Conservation (phyloP, 495 filamentous ascomycete species). For the Physcia stellaris region DNA sequence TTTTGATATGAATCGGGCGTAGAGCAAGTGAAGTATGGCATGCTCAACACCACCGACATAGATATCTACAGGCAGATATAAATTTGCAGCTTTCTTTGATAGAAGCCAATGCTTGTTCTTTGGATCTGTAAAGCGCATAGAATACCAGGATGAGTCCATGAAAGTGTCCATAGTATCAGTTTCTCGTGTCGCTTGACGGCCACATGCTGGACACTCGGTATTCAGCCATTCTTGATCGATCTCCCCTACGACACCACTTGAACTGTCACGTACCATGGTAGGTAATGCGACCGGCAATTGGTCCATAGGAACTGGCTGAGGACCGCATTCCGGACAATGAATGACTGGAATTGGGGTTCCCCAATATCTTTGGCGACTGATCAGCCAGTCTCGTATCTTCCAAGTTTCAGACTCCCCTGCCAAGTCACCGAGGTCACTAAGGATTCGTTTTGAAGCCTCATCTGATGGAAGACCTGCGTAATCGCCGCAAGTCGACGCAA, state of each 20-base stretch:
- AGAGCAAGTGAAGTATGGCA: conserved; percentile 83
- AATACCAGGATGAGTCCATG: conserved; percentile 91
- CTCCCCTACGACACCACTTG: conserved; percentile 55
- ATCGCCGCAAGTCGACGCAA: conserved; percentile 29
- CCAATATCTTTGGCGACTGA: conserved; percentile 84
- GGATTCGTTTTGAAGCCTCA: conserved; percentile 47
- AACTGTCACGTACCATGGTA: conserved; percentile 50
- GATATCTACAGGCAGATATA: conserved; percentile 57
- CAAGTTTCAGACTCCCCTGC: conserved; percentile 52
- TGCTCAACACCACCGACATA: conserved; percentile 86
- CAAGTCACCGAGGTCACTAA: conserved; percentile 41
- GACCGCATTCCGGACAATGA: conserved; percentile 64
- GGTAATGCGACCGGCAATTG: conserved; percentile 69
- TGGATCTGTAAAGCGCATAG: conserved; percentile 61
- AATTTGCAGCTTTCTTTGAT: conserved; percentile 37
- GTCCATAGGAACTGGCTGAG: conserved; percentile 62
- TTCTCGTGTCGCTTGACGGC: conserved; percentile 56
- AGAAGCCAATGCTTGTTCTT: conserved; percentile 49
- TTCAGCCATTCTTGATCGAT: conserved; percentile 59
- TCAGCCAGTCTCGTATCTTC: conserved; percentile 74
- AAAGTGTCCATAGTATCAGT: conserved; percentile 96
- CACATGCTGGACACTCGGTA: conserved; percentile 61
- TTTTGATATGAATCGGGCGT: conserved; percentile 82
- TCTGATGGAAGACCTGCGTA: conserved; percentile 43
- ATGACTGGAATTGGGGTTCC: conserved; percentile 82